Evolutionary conservation across 2,329 filamentous ascomycete species (phyloP), one percentile per base, ranked within the genome.

Genomic region (Ilyonectria robusta): DNA sequence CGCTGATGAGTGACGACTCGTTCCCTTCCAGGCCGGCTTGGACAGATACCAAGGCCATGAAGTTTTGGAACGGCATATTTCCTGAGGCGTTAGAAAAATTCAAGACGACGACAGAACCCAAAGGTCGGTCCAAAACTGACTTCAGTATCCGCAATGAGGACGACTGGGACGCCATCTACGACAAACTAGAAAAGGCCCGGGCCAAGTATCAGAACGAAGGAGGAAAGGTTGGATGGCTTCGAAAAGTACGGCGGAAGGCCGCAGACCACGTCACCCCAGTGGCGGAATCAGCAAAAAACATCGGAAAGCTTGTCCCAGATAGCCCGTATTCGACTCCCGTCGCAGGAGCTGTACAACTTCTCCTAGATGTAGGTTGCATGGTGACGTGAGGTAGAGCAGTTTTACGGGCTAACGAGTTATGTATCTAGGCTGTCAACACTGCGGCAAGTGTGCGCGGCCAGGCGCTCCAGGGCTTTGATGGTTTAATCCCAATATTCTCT

Each of bases 261-360:
- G 62, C 56, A 21, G 62, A 65, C 26, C n/a, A 56, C 5, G 29
- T 56, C 21, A n/a, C 17, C 1, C 62, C 62, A 15, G 21, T 29
- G 5, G 42, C 44, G 2, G 50, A 35, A 6, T n/a, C 21, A 4
- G n/a, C 44, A 2, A 60, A 50, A 37, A 51, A 19, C n/a, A 37
- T 42, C 17, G 8, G 11, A 4, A 62, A 57, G 51, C n/a, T 57
- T 10, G 35, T 55, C 5, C 63, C 63, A 3, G 15, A 62, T 6
- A 51, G 23, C 11, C 23, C 35, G 15, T 66, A 61, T 35, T 23
- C 44, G 2, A 57, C 63, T 23, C 63, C 63, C 1, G 58, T 66
- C 2, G n/a, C 51, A 23, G 58, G 57, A 1, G 44, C 51, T 2
- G 23, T 66, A 4, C 37, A 66, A n/a, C 19, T 66, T 29, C 42